Base-by-base conservation (phyloP, 306 rosid species). In the Alnus glutinosa region DNA sequence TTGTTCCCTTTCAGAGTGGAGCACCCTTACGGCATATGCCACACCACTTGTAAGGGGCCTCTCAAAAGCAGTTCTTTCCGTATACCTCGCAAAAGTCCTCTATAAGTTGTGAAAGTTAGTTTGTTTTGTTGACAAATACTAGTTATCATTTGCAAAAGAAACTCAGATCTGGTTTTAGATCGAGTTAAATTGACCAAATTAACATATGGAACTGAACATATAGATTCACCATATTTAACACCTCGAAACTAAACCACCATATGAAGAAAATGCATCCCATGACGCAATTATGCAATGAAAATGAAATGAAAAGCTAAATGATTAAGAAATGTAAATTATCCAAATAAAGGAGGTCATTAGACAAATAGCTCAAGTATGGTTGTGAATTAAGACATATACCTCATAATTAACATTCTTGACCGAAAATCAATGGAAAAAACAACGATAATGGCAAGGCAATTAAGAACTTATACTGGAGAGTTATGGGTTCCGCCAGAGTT, bases 31-130 rank as follows among this genome's bases (percentile, higher is more conserved):
- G 55, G 98, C 99, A 89, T 95, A 93, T 18, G 99, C 99, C 89
- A 95, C 99, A 16, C 99, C 99, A 83, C 98, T 90, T 13, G 98
- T 95, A 64, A 95, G 96, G 55, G 99, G 99, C 88, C 99, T 88
- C 90, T 95, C 99, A 82, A 95, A 95, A 79, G 98, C 94, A 55
- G 99, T 95, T 79, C 98, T 79, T 82, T 95, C 99, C 5, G 99
- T 95, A 84, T 95, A 95, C 84, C 88, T 87, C 2, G 99, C 99
- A 86, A 95, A 95, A 58, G 98, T 95, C 70, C 75, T 85, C 99
- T 95, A 81, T 54, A 77, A 55, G 70, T 62, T 81, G 68, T 34
- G 37, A 48, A 81, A 86, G 90, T 95, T 78, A 83, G 86, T 74
- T 58, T 78, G 67, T 80, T 80, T 55, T 52, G 55, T 46, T 74